A percentile compares a stretch with the other conserved stretches of the same genome.
phyloP scores from a whole-genome alignment of 306 rosid species.

The Vigna unguiculata region DNA sequence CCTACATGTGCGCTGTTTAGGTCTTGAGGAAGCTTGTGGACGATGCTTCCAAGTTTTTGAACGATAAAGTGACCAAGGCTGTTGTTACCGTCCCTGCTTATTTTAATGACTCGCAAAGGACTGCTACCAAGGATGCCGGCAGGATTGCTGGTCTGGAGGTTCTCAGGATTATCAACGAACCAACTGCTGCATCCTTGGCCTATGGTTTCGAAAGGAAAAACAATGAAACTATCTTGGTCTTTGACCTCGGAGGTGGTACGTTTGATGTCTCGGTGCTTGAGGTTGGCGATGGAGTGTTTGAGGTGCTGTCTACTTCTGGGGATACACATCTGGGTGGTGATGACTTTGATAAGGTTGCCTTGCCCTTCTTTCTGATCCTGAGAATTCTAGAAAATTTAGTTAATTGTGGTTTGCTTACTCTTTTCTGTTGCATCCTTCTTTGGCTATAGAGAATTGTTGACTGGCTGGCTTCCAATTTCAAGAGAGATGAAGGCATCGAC shows the following conservation, averaged over 20 bases:
- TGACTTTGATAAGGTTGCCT: slow-evolving; percentile 91
- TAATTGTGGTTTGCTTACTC: background rate
- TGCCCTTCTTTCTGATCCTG: background rate
- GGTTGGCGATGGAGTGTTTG: slow-evolving; percentile 99
- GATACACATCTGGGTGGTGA: slow-evolving; percentile 99
- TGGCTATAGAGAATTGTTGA: slow-evolving; percentile 82
- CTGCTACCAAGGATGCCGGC: slow-evolving; percentile 99
- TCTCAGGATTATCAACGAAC: slow-evolving; percentile 93
- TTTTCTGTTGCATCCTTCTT: background rate
- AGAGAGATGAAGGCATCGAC: slow-evolving; percentile 89
- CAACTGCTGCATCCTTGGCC: slow-evolving; percentile 96
- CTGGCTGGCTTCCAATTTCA: slow-evolving; percentile 81
- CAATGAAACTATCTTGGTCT: slow-evolving; percentile 93
- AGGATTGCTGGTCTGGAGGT: slow-evolving; percentile 97
- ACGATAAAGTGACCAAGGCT: slow-evolving; percentile 95
- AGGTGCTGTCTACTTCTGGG: slow-evolving; percentile 96
- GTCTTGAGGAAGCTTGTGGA: slow-evolving; percentile 96
- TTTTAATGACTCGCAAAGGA: slow-evolving; percentile 98
- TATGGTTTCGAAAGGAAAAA: slow-evolving; percentile 95
- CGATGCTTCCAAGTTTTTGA: slow-evolving; percentile 95
- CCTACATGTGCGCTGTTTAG: slow-evolving; percentile 24
- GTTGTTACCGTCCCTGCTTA: slow-evolving; percentile 98
- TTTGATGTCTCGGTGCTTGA: slow-evolving; percentile 96
- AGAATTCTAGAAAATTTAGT: too few relatives aligned
- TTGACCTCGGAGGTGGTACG: slow-evolving; percentile 99